These are phyloP conservation scores for Panellus pusillus DNA, from an alignment of 768 basidiomycete species.

Conservation along the genomic window DNA sequence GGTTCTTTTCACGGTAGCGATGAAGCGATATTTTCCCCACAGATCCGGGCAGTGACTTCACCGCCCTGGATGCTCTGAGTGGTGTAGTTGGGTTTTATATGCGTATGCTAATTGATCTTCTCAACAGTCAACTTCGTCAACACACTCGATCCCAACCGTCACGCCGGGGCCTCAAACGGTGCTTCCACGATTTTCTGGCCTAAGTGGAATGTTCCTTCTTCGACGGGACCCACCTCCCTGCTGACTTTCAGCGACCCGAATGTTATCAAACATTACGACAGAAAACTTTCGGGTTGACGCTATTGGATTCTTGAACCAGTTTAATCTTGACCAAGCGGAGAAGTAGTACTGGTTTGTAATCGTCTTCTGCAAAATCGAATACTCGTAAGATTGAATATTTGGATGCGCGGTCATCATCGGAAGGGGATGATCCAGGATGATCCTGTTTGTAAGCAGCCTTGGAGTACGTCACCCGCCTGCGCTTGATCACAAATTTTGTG, in stretches of 20 bases:
- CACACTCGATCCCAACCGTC: constrained; percentile 6
- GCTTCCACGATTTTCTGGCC: neutral
- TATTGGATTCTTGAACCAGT: neutral
- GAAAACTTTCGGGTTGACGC: constrained; percentile 3
- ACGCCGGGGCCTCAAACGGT: neutral
- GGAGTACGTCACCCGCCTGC: no score
- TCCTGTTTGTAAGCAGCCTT: no score
- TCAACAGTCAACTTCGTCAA: constrained; percentile 11
- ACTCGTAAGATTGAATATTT: no score
- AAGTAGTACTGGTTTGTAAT: no score
- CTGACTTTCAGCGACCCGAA: constrained; percentile 5
- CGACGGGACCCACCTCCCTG: neutral
- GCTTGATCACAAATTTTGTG: no score
- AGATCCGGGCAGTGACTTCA: neutral
- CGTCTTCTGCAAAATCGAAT: no score
- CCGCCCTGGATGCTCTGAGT: neutral
- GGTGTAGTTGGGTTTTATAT: neutral
- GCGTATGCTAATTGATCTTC: no score
- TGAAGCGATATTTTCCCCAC: constrained; percentile 9
- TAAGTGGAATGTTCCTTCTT: neutral
- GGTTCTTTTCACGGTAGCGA: constrained; percentile 28
- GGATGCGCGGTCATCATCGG: no score
- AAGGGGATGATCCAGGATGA: no score
- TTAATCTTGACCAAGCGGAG: neutral
- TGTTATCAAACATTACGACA: constrained; percentile 1